Conservation (phyloP, 1,139 yeast genomes). For the Wickerhamomyces sp. region DNA sequence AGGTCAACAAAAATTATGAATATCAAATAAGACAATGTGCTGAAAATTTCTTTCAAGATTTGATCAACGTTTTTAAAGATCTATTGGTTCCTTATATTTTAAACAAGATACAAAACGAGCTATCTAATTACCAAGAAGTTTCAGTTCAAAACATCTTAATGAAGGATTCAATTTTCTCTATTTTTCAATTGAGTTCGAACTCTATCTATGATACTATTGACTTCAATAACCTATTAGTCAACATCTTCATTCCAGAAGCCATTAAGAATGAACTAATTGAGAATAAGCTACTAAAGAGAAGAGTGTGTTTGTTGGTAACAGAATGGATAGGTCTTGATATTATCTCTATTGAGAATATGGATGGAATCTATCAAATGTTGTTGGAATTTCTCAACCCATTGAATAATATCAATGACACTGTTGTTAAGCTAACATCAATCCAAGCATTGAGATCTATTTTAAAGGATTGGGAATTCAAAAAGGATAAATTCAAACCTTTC, state of each 20-base stretch:
- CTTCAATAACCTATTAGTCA: slow-evolving; percentile 54
- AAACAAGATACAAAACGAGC: slow-evolving; percentile 54
- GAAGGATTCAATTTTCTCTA: slow-evolving; percentile 79
- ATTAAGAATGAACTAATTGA: slow-evolving; percentile 41
- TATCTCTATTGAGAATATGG: slow-evolving; percentile 47
- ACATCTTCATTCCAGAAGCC: slow-evolving; percentile 67
- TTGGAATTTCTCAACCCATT: slow-evolving; percentile 39
- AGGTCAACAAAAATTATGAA: slow-evolving; percentile 74
- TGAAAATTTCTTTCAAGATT: slow-evolving; percentile 75
- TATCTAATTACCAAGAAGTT: slow-evolving; percentile 33
- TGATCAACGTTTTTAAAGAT: slow-evolving; percentile 61
- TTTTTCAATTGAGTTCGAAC: slow-evolving; percentile 72
- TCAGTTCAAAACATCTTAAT: slow-evolving; percentile 49
- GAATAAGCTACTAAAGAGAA: slow-evolving; percentile 63
- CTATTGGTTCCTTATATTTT: slow-evolving; percentile 59
- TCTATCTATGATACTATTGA: slow-evolving; percentile 61
- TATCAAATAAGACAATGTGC: slow-evolving; percentile 85
- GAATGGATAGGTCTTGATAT: slow-evolving; percentile 79
- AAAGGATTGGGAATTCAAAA: slow-evolving; percentile 85
- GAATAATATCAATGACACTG: slow-evolving; percentile 55
- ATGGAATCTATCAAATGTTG: slow-evolving; percentile 53
- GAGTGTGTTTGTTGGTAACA: slow-evolving; percentile 69
- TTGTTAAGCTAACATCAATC: slow-evolving; percentile 72
- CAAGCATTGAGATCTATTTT: slow-evolving; percentile 64
- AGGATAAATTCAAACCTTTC: slow-evolving; percentile 62